Base-by-base conservation (phyloP, 108 stramenopile genomes). In the Asterionellopsis glacialis region DNA sequence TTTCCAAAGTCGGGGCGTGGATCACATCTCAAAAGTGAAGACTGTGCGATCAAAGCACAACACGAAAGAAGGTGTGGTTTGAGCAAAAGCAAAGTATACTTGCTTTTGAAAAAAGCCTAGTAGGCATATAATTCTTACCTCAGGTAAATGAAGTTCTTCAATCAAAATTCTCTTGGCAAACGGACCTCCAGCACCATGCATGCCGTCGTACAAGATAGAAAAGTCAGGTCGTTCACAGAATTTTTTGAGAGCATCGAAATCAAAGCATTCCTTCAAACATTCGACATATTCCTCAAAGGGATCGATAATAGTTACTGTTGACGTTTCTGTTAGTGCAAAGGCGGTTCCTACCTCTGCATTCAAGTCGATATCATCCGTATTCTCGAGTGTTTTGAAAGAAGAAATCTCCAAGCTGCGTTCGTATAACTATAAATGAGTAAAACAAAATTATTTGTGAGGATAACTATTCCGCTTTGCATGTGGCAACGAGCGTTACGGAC, bases 151-250 rank as follows among this genome's bases (percentile, higher is more conserved):
- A 27, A 99, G 91, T 58, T 93, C 95, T 13, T 97, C 96, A 9
- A 92, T 84, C 45, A 99, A 78, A 43, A 99, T 83, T 18, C 81
- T 72, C 55, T 70, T 70, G 3, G 97, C 97, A 72, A 97, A 98
- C 1, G 95, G 93, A 9, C 99, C 99, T 45, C 93, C 94, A 44
- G 97, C 99, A 21, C 99, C 99, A 72, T 95, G 93, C 99, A 99
- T 99, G 18, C 95, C 97, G 71, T 99, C 99, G 72, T 95, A 98
- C 24, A 97, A 63, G 48, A 99, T 66, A 14, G 73, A 74, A 75
- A 98, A 96, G 11, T 81, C 93, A 16, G 86, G 65, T 1, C 88
- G 79, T 3, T 71, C 55, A 0, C 91, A 63, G 59, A 98, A 93
- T 15, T 70, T 60, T 51, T 65, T 45, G 55, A 99, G 73, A 11